Conservation (phyloP, 495 filamentous ascomycete genomes). For the Neurospora africana region DNA sequence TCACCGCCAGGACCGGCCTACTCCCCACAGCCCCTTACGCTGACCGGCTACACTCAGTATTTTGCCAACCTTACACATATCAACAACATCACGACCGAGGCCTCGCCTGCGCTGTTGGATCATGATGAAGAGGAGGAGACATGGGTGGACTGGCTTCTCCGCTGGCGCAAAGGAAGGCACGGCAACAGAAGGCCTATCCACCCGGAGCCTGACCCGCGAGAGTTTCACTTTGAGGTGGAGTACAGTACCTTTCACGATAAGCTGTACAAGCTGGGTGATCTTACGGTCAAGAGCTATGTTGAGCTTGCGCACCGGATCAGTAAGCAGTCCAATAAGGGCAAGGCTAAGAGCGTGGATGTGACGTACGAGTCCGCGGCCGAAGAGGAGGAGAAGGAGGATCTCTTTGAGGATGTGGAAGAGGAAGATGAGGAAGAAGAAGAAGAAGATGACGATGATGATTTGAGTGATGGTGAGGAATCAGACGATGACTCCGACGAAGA, state of each 20-base stretch:
- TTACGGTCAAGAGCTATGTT: conserved; percentile 77
- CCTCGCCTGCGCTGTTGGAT: neutral
- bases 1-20: conserved; percentile 84
- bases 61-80: conserved; percentile 84
- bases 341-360: conserved; percentile 9
- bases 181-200: conserved; percentile 41
- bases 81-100: conserved; percentile 44
- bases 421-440: neutral
- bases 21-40: conserved; percentile 68
- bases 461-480: conserved; percentile 1
- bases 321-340: conserved; percentile 25
- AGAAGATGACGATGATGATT: neutral
- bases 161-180: conserved; percentile 46
- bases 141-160: conserved; percentile 18
- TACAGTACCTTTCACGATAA: conserved; percentile 73
- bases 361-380: neutral
- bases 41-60: conserved; percentile 77
- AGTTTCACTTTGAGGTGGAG: conserved; percentile 71
- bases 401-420: neutral
- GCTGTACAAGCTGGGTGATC: conserved; percentile 63
- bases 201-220: conserved; percentile 43
- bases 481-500: conserved; percentile 7
- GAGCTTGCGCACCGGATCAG: conserved; percentile 72
- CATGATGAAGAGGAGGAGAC: conserved; percentile 8
- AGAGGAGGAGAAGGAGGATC: neutral